A percentile compares a stretch with the other conserved stretches of the same genome.
Evolutionary conservation across 2,329 filamentous ascomycete genomes (phyloP).

Genomic region (Thyridium curvatum): DNA sequence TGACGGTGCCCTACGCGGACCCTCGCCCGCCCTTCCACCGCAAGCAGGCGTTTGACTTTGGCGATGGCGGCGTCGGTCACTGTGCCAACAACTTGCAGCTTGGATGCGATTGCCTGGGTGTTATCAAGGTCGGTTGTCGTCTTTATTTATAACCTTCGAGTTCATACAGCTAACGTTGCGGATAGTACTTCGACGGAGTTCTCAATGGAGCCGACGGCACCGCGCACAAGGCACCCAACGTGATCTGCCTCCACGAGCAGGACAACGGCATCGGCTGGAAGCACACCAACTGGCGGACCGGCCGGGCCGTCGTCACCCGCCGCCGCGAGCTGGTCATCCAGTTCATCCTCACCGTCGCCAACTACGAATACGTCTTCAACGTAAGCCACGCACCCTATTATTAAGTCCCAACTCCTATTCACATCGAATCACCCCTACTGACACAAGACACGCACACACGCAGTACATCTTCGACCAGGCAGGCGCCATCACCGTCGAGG

Average conservation of each 20-base stretch:
- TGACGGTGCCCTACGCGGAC: slow-evolving; percentile 68
- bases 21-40: slow-evolving; percentile 57
- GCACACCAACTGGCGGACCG: slow-evolving; percentile 29
- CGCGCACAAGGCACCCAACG: slow-evolving; percentile 47
- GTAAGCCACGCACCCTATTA: slow-evolving; percentile 44
- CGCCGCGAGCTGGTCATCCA: slow-evolving; percentile 65
- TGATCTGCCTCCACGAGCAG: slow-evolving; percentile 1
- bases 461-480: slow-evolving; percentile 46
- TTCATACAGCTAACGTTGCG: no score
- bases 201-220: slow-evolving; percentile 66
- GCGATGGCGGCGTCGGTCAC: slow-evolving; percentile 57
- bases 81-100: slow-evolving; percentile 57
- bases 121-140: slow-evolving; percentile 33
- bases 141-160: no score
- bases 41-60: slow-evolving; percentile 57
- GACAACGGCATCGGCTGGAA: slow-evolving; percentile 6
- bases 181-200: slow-evolving; percentile 64
- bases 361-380: slow-evolving; percentile 40
- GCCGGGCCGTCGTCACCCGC: slow-evolving; percentile 59
- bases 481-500: slow-evolving; percentile 31
- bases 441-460: slow-evolving; percentile 24
- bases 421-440: slow-evolving; percentile 69
- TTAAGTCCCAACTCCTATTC: slow-evolving; percentile 67
- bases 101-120: slow-evolving; percentile 65
- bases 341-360: slow-evolving; percentile 55